Conservation (phyloP, 2,329 filamentous ascomycete genomes). For the Monosporascus sp. region DNA sequence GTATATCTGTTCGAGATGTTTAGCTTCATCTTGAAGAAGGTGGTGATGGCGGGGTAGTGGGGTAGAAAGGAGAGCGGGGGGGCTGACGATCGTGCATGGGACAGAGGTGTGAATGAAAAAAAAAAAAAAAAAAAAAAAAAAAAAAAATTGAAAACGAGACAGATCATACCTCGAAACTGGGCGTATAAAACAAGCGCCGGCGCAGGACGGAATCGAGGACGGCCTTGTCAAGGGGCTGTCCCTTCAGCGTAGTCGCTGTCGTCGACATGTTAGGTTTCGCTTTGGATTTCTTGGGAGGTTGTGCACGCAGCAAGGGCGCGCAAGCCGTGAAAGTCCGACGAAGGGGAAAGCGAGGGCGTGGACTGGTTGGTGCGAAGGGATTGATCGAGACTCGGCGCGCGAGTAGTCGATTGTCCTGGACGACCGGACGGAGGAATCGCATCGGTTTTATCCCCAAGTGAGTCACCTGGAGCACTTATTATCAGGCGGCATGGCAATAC, state of each 20-base stretch:
- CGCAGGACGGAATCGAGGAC: slow-evolving; percentile 80
- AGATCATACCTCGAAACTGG: slow-evolving; percentile 66
- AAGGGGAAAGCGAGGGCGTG: not conserved
- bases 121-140: too few relatives aligned
- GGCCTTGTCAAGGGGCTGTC: slow-evolving; percentile 80
- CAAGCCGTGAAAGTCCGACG: not conserved
- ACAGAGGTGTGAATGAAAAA: not conserved
- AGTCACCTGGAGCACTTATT: not conserved
- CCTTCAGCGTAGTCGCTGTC: slow-evolving; percentile 71
- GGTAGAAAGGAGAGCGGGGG: not conserved
- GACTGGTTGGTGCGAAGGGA: not conserved
- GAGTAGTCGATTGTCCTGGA: not conserved
- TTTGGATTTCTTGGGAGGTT: not conserved
- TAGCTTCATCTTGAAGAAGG: not conserved
- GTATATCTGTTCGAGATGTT: slow-evolving; percentile 55
- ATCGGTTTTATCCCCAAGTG: not conserved
- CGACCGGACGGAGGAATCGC: not conserved
- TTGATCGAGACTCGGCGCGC: not conserved
- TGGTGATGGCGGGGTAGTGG: not conserved
- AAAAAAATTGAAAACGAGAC: not conserved
- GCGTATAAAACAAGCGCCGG: slow-evolving; percentile 89
- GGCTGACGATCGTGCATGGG: not conserved
- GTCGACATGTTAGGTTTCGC: slow-evolving; percentile 37
- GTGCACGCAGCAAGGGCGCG: not conserved
- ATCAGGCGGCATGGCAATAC: not conserved